phyloP scores from a whole-genome alignment of 345 rosid genomes.

The Salix arbutifolia region DNA sequence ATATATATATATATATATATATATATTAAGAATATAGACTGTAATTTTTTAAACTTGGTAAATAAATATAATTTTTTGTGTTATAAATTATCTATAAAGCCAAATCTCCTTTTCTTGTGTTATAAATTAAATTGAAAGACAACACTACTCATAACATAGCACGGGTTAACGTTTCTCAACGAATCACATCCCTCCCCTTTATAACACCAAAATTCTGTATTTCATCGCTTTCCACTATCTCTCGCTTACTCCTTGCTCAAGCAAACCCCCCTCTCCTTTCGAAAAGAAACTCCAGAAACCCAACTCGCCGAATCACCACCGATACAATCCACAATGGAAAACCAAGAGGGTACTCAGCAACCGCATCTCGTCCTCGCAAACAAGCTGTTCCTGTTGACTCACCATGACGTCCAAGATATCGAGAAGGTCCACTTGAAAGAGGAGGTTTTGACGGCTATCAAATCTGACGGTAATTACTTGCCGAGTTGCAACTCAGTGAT shows the following conservation, averaged over 20 bases:
- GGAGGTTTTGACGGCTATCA: conserved; percentile 68
- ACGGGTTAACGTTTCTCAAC: not conserved
- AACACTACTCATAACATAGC: too few relatives aligned
- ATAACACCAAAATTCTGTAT: not conserved
- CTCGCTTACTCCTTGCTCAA: conserved; percentile 22
- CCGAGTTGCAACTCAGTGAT: not conserved
- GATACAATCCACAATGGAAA: conserved; percentile 54
- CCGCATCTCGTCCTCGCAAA: conserved; percentile 75
- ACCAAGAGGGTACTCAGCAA: conserved; percentile 75
- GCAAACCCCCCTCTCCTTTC: not conserved
- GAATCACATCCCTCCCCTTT: not conserved
- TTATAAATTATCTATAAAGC: too few relatives aligned
- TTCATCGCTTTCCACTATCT: not conserved
- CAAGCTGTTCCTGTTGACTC: conserved; percentile 77
- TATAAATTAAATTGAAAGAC: too few relatives aligned
- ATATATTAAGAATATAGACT: too few relatives aligned
- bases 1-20: too few relatives aligned
- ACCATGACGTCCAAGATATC: conserved; percentile 75
- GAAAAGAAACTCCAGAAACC: not conserved
- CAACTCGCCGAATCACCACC: conserved; percentile 6
- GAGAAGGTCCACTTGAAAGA: conserved; percentile 88
- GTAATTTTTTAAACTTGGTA: too few relatives aligned
- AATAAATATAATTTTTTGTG: too few relatives aligned
- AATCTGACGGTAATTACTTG: conserved; percentile 53
- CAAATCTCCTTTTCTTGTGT: too few relatives aligned